Evolutionary conservation across 2,329 filamentous ascomycete species (phyloP), one percentile per base, ranked within the genome.

Genomic region (Colletotrichum sp.): DNA sequence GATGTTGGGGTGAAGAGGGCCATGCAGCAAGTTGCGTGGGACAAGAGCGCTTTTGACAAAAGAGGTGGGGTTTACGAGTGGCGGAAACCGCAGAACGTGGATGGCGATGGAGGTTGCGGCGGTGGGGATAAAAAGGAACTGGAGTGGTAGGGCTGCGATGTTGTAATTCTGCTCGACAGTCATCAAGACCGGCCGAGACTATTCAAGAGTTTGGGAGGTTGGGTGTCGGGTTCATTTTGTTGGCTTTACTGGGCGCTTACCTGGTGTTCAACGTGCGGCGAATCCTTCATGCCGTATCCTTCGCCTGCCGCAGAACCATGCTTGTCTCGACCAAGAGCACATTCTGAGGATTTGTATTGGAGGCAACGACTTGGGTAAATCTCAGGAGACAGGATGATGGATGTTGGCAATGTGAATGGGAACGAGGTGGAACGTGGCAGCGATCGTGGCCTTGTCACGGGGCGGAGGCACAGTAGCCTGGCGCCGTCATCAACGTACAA

Each of bases 11-110:
- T 90, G 8, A 74, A 84, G 71, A 80, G 81, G 75, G 89, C 88
- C 2, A 77, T 90, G 78, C 80, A 81, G 28, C 80, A 88, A 68
- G 84, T 90, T 5, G 79, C 82, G 59, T 90, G 87, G 87, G 88
- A 90, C 76, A 80, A 85, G 75, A 79, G 85, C 6, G 84, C 83
- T 3, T 90, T 89, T 76, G 67, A 79, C 2, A 79, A 84, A 74
- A 82, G 89, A 9, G 87, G 88, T 8, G 88, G 88, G 0, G 72
- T 89, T n/a, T 90, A 89, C 78, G 86, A 89, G 34, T 90, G 89
- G 88, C 82, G 78, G 8, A 85, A 81, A 64, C 57, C 65, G 15
- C 71, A 68, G 52, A 44, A 34, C 18, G 28, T 24, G 15, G 66
- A 16, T 32, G 52, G 36, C 10, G 32, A 24, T 6, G 52, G 34